These are phyloP conservation scores for Aspergillus ostianus DNA, from an alignment of 495 filamentous ascomycete genomes.

Conservation along the genomic window DNA sequence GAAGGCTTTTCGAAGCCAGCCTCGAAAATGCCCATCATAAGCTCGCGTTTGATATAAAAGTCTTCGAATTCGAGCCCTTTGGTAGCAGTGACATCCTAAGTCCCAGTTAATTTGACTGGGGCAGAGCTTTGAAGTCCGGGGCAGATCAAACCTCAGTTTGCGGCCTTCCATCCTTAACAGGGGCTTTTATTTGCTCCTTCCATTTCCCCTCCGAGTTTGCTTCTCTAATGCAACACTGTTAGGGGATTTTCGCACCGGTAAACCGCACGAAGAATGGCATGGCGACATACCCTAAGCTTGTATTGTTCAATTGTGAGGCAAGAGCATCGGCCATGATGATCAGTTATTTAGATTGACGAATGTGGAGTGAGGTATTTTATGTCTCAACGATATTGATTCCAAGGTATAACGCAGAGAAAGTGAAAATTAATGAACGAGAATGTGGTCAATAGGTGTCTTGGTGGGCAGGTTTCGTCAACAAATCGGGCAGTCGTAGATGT, in stretches of 20 bases:
- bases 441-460: background rate
- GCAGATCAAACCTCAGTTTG: conserved; percentile 79
- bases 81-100: conserved; percentile 91
- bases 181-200: conserved; percentile 75
- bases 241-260: background rate
- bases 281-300: conserved; percentile 63
- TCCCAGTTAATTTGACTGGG: conserved; percentile 20
- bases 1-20: conserved; percentile 98
- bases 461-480: background rate
- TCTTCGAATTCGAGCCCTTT: conserved; percentile 98
- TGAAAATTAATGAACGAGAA: background rate
- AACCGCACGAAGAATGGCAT: background rate
- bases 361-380: background rate
- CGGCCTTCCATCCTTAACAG: conserved; percentile 78
- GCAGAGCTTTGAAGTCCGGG: conserved; percentile 1
- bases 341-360: background rate
- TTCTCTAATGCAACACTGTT: conserved; percentile 40
- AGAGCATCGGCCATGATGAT: conserved; percentile 58
- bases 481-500: background rate
- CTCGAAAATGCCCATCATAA: conserved; percentile 99
- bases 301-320: conserved; percentile 66
- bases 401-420: background rate
- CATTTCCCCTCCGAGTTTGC: conserved; percentile 61
- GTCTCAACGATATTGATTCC: background rate
- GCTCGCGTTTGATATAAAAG: conserved; percentile 86